Percentiles rank a stretch among this genome's conserved stretches.
Conservation (phyloP, 2,329 filamentous ascomycete species). For the Sporothrix phasma region DNA sequence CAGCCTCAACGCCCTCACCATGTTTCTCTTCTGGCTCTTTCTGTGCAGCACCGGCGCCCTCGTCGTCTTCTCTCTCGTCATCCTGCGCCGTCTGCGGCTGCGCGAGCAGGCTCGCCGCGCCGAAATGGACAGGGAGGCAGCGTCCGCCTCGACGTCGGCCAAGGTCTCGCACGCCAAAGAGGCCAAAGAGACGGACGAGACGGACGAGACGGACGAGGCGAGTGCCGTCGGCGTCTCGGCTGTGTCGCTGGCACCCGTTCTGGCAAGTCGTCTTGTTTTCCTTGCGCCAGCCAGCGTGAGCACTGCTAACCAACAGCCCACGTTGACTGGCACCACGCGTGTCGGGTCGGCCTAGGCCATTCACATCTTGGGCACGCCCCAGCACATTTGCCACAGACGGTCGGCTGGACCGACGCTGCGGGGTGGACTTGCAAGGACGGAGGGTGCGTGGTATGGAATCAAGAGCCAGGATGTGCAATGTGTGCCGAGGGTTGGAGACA, state of each 20-base stretch:
- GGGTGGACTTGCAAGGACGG: neutral
- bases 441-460: neutral
- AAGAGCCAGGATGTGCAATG: neutral
- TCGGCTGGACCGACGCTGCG: neutral
- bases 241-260: neutral
- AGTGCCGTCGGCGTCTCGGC: neutral
- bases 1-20: conserved; percentile 14
- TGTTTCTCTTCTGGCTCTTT: conserved; percentile 19
- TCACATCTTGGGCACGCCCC: no score
- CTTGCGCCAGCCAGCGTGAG: neutral
- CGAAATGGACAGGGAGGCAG: neutral
- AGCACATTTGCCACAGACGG: neutral
- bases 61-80: conserved; percentile 8
- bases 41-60: conserved; percentile 12
- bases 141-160: neutral
- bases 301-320: neutral
- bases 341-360: neutral
- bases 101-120: conserved; percentile 2
- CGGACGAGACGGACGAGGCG: conserved; percentile 2
- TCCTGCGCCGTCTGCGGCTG: conserved; percentile 14
- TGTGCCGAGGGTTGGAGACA: no score
- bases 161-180: neutral
- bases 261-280: neutral
- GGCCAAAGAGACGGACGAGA: neutral
- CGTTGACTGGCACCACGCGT: neutral